Conservation (phyloP, 768 basidiomycete genomes). For the Macrolepiota fuliginosa region DNA sequence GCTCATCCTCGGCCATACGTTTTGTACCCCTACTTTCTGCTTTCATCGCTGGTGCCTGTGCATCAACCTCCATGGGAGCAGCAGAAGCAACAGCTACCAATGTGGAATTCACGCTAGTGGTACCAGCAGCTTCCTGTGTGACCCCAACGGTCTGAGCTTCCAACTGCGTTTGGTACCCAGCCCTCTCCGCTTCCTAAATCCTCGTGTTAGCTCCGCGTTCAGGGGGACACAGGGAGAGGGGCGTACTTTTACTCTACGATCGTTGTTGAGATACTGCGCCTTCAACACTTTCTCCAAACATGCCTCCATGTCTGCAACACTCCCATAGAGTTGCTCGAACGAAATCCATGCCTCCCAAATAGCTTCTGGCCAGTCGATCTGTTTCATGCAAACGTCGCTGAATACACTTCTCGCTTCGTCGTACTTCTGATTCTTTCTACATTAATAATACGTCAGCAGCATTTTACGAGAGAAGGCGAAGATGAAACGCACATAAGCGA, state of each 20-base stretch:
- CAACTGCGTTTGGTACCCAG: conserved; percentile 18
- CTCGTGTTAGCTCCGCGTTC: neutral
- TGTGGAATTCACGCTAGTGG: conserved; percentile 39
- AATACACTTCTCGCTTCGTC: conserved; percentile 68
- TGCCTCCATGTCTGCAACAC: conserved; percentile 60
- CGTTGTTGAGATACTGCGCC: conserved; percentile 60
- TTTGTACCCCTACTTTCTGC: conserved; percentile 45
- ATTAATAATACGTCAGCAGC: conserved; percentile 4
- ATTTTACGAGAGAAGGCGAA: neutral
- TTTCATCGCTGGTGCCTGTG: neutral
- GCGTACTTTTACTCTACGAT: conserved; percentile 58
- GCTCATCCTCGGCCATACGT: conserved; percentile 59
- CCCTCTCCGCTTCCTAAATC: conserved; percentile 62
- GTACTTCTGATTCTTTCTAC: conserved; percentile 50
- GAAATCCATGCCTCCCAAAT: conserved; percentile 87
- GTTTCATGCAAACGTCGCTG: conserved; percentile 60
- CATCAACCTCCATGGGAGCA: conserved; percentile 15
- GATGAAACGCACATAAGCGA: conserved; percentile 57
- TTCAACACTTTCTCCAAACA: conserved; percentile 64
- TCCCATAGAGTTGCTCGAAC: conserved; percentile 87
- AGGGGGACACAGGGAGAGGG: conserved; percentile 1
- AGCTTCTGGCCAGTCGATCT: conserved; percentile 93
- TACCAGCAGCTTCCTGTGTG: conserved; percentile 47
- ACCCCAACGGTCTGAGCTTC: neutral
- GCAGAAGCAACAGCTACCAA: conserved; percentile 30